A percentile compares a stretch with the other conserved stretches of the same genome.
Conservation (phyloP, 345 rosid species). For the Boechera retrofracta region DNA sequence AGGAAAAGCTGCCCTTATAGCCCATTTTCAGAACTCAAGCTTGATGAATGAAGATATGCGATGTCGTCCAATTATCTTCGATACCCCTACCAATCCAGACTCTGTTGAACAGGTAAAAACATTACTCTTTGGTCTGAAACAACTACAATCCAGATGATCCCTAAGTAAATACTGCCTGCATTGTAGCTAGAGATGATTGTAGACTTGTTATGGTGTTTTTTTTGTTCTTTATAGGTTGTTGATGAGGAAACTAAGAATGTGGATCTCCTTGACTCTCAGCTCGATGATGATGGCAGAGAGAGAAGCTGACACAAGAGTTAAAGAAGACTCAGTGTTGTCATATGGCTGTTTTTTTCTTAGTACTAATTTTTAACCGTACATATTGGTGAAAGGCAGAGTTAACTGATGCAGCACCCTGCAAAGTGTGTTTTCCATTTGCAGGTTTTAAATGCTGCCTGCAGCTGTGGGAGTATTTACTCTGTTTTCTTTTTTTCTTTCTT, state of each 20-base stretch:
- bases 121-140: constrained; percentile 7
- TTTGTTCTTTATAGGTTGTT: constrained; percentile 17
- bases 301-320: constrained; percentile 37
- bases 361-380: constrained; percentile 45
- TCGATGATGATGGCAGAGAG: constrained; percentile 36
- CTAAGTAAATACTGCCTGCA: background rate
- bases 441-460: constrained; percentile 44
- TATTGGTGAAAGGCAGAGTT: constrained; percentile 40
- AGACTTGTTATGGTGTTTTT: constrained; percentile 9
- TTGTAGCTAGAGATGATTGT: background rate
- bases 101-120: constrained; percentile 52
- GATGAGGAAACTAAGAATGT: constrained; percentile 39
- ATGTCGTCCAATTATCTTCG: constrained; percentile 84
- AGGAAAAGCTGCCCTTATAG: constrained; percentile 77
- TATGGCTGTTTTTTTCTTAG: constrained; percentile 3
- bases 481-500: constrained; percentile 14
- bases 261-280: constrained; percentile 35
- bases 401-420: constrained; percentile 43
- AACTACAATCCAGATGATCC: background rate
- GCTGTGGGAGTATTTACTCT: constrained; percentile 30
- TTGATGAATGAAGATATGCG: constrained; percentile 92
- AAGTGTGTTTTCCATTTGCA: constrained; percentile 44
- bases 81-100: constrained; percentile 58
- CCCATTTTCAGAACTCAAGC: constrained; percentile 88
- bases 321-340: constrained; percentile 30